Evolutionary conservation across 495 filamentous ascomycete species (phyloP), one percentile per base, ranked within the genome.

Genomic region (Trichoderma virens): DNA sequence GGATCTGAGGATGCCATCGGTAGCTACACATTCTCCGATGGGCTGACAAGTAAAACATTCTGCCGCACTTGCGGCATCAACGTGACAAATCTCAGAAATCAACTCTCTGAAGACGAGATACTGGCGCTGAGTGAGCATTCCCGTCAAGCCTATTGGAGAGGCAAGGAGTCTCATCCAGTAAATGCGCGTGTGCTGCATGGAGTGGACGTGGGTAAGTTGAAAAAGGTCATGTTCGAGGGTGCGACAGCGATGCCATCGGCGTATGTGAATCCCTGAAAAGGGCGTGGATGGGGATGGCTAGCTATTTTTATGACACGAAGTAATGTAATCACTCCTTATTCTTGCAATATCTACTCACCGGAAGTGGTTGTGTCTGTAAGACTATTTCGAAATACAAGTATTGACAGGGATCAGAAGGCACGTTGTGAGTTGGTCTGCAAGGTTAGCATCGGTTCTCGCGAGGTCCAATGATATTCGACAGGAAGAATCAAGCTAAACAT

Each of bases 31-130:
- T 78, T 78, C 64, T 66, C 61, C 31, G 45, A 56, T 45, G 64
- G 65, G 0, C 5, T 72, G 7, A 70, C 66, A 47, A 67, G 63
- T 38, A 76, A 78, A 66, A 28, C 62, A 1, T 82, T 82, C 63
- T 83, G 81, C 71, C 74, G 73, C 43, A 75, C 56, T 5, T 82
- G 80, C 47, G 79, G 79, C 61, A 69, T 77, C 28, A 31, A 70
- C 28, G 20, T 80, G 18, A 70, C 62, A 9, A 69, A 72, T 28
- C 8, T 30, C 25, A 56, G 11, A 1, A 18, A 25, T 14, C 32
- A 47, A 35, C 34, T 64, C 7, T 11, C 66, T 9, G 62, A 64
- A 16, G 69, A 73, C 27, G 66, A 70, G 60, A 3, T 68, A 31
- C 3, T 69, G 20, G 62, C 54, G 6, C 4, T 31, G 8, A 1